Evolutionary conservation across 805 yeast genomes (phyloP), one percentile per base, ranked within the genome.

Genomic region (Barnettozyma vustinii): DNA sequence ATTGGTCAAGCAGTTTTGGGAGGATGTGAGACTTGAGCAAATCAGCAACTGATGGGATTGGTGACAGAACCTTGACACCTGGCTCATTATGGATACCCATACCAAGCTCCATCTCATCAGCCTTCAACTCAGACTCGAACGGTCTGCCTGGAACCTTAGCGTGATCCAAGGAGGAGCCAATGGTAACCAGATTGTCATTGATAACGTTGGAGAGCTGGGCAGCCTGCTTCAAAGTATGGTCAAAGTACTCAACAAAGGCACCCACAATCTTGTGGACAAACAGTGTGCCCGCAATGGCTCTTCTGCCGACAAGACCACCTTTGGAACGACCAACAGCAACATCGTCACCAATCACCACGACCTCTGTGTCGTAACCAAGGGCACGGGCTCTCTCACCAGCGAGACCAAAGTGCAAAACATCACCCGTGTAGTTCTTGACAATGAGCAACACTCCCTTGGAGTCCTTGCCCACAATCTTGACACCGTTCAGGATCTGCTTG

Each of bases 21-120:
- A 84, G 74, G 72, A 92, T 73, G 27, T 78, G 72, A 23, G 73
- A 70, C 26, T 74, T 63, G 42, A 81, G 71, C 30, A 92, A 68
- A 0, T 76, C 77, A 16, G 80, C 83, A 45, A 88, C 79, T 0
- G 79, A 63, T 23, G 97, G 97, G 56, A 91, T 79, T 46, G 75
- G 74, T 16, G 69, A 68, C 21, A 73, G 54, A 15, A 67, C 59
- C 59, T 76, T 73, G 50, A 82, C 82, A 52, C 97, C 97, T 1
- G 96, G 94, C 65, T 91, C 98, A 60, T 91, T 91, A 67, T 91
- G 98, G 52, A 91, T 91, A 41, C 98, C 98, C 82, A 91, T 84
- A 25, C 98, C 98, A 50, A 91, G 75, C 65, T 91, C 98, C 62
- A 86, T 84, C 65, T 87, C 88, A 50, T 81, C 71, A 4, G 66